Base-by-base conservation (phyloP, 176 grass and related monocot species). In the Carex scoparia region DNA sequence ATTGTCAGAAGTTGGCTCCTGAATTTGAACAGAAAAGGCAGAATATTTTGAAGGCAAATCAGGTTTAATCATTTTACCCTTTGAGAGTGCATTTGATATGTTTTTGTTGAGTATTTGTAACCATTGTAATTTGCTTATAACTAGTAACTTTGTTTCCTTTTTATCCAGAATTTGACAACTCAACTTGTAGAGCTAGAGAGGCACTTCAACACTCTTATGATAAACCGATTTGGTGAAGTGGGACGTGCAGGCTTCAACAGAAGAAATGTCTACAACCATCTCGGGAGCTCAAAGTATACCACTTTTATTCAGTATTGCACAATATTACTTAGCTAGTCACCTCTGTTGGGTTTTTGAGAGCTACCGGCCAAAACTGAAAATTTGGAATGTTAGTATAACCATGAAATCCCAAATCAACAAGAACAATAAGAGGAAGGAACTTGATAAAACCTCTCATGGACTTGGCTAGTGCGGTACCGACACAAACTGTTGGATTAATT, bases 181-280 rank as follows among this genome's bases (percentile, higher is more conserved):
- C 91, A 93, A 72, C 91, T 98, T 69, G 84, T 93, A n/a, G 89
- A 98, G 84, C 85, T 98, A 78, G 93, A 94, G 86, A 94, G 89
- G 77, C 88, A 98, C 71, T 98, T 98, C 86, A 98, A 98, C 90
- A 87, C 87, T 90, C 86, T 98, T 65, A 93, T 94, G 86, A 94
- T 98, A 86, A 98, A 93, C 87, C 88, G 82, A 90, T 93, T 87
- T 71, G 84, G 91, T 87, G 93, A 94, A 90, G 84, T 84, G 82
- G 88, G 89, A 86, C 89, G 84, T 92, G 71, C 84, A 82, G 82
- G 87, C 84, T 87, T 87, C 85, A 85, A 64, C 84, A 76, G 92
- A 57, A 90, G 89, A 88, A 81, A 84, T 87, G 31, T 94, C 61
- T 89, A 90, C 86, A 70, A 76, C 51, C 90, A 86, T 51, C 85